Evolutionary conservation across 306 rosid species (phyloP), one percentile per base, ranked within the genome.

Genomic region (Carpinus fangiana): DNA sequence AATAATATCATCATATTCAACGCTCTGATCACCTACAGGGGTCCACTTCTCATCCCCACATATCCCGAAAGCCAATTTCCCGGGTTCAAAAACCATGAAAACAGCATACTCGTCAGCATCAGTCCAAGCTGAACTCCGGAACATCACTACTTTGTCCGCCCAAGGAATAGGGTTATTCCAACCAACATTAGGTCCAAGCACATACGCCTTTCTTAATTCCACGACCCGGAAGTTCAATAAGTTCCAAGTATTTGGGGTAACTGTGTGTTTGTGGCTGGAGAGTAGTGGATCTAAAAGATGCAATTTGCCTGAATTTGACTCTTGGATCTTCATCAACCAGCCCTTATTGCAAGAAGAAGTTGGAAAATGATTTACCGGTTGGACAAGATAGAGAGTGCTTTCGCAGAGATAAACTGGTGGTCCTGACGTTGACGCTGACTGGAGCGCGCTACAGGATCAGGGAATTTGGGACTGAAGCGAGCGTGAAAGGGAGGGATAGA

Each of bases 1-100:
- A 47, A 86, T 82, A 13, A 94, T 74, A 82, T 92, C 98, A 76
- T 90, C 89, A 45, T 79, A 89, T 82, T 83, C 80, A 50, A 57
- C 73, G 50, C 76, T 84, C n/a, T 68, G 79, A 48, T 84, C 81
- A 76, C 84, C 84, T 56, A 94, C 74, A 5, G 75, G 81, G 0
- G 74, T 86, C 76, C 91, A 79, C 7, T 72, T 80, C 16, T 84
- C 45, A 18, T 83, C 93, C 0, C 88, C 97, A 36, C 18, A 70
- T 71, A 20, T 82, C 47, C 84, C 71, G 61, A 84, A 76, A 68
- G 89, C 92, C 73, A 94, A 78, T 13, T 59, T 88, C 6, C 96
- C 94, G 12, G 67, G 72, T 10, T 54, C 8, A 12, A 46, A 88
- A 17, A 90, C 69, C 17, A 87, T 82, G 38, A 89, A 76, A 64